Base-by-base conservation (phyloP, 805 yeast species). In the Lachancea thermotolerans region DNA sequence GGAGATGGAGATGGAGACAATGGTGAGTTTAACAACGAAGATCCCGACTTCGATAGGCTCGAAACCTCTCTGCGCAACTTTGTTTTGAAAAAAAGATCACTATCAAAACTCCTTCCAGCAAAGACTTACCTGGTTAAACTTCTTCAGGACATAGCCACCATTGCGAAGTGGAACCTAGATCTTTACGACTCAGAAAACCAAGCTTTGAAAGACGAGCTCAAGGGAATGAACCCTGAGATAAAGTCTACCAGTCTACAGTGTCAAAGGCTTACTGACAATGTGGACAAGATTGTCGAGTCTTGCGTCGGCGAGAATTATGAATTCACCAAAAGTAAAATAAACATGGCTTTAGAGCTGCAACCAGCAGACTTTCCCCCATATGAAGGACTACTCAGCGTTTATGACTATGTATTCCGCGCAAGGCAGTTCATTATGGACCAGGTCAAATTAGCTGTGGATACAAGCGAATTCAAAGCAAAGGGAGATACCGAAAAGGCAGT, bases 101-200 rank as follows among this genome's bases (percentile, higher is more conserved):
- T 85, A 10, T 89, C 98, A 0, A 93, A 93, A 60, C 70, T 93
- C 11, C 75, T 87, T 31, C 99, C 99, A 0, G 98, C 96, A 0
- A 88, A 89, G 58, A 90, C 82, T n/a, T 93, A 85, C 55, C 66
- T 91, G 27, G 49, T 72, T 15, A 91, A 89, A 55, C 59, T 90
- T 10, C 73, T 85, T 35, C 62, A 63, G 17, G 99, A 93, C 57
- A 57, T 91, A 35, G 68, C 69, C 41, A 65, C 68, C 1, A 69
- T 93, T 16, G 74, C 95, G 0, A 65, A 71, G 9, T 65, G 77
- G n/a, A 93, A 90, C 59, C 72, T 78, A 41, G 64, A 71, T n/a
- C 66, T 76, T 11, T 75, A 80, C 51, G 53, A 64, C 11, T 65
- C 69, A 21, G 85, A 80, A 46, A 73, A 72, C 41, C 71, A 71